Evolutionary conservation across 345 rosid species (phyloP), one percentile per base, ranked within the genome.

Genomic region (Citrus maxima): DNA sequence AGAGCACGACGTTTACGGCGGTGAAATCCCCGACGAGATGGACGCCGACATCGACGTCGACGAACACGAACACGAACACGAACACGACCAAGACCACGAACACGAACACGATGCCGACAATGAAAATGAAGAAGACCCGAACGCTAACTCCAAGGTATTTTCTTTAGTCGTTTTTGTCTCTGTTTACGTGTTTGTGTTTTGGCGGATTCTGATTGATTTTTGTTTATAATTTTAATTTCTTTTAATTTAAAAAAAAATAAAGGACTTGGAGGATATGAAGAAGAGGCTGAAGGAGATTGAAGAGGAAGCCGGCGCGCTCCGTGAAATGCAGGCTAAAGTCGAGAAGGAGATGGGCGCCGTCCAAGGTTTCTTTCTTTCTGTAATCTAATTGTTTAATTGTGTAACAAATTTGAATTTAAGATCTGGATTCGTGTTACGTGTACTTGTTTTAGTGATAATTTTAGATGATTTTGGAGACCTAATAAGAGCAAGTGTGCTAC

Each of bases 241-340:
- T 72, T 56, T 58, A 13, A 12, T 75, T 21, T 18, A 65, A 40
- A n/a, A 51, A 51, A 16, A 67, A 38, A 37, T 22, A 24, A 60
- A 96, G 99, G 99, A 96, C 16, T 87, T 96, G 88, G 99, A 96
- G 89, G 98, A 96, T 58, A 96, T 94, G 99, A 96, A 93, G 90
- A 96, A 87, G 82, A 88, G 99, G 73, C 87, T 96, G 75, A 94
- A 90, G 83, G 98, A 96, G 88, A 96, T 96, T 67, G 98, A 96
- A 70, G 98, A 96, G 73, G 99, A 96, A 88, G 98, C 99, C 38
- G 91, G 97, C 8, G 98, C 99, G 79, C 92, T 96, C 62, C 99
- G 99, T 27, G 98, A 96, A 84, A 91, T 96, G 98, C 99, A 96
- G 88, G 97, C 99, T 74, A 96, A 96, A 82, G 98, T 92, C 81